A percentile compares a stretch with the other conserved stretches of the same genome.
Conservation (phyloP, 306 rosid species). For the Gastrolobium villosum region DNA sequence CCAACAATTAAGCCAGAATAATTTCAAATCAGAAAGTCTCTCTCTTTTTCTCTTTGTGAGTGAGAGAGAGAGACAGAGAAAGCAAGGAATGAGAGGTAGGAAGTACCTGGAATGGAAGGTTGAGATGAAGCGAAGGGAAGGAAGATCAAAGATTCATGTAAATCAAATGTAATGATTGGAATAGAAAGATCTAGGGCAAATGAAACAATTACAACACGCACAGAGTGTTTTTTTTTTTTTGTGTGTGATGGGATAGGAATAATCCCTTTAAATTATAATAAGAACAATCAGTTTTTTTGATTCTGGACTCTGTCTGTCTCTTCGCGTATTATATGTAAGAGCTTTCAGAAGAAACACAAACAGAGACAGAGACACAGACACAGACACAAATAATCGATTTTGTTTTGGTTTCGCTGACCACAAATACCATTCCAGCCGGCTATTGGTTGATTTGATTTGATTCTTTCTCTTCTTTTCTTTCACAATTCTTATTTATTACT, state of each 20-base stretch:
- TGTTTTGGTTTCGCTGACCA: too few relatives aligned
- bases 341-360: neutral
- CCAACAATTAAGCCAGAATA: constrained; percentile 8
- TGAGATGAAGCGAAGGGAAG: constrained; percentile 33
- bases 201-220: constrained; percentile 42
- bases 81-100: neutral
- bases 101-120: constrained; percentile 48
- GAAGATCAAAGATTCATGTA: constrained; percentile 46
- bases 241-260: neutral
- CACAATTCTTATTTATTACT: neutral
- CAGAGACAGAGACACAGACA: neutral
- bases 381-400: too few relatives aligned
- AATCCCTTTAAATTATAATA: neutral
- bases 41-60: neutral
- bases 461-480: too few relatives aligned
- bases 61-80: neutral
- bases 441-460: too few relatives aligned
- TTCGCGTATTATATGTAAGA: neutral
- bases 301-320: neutral
- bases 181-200: constrained; percentile 50
- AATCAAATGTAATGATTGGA: constrained; percentile 34
- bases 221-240: neutral
- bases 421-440: too few relatives aligned
- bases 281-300: neutral
- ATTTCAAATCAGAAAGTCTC: constrained; percentile 33